Conservation (phyloP, 345 rosid species). For the Excoecaria cochinchinensis region DNA sequence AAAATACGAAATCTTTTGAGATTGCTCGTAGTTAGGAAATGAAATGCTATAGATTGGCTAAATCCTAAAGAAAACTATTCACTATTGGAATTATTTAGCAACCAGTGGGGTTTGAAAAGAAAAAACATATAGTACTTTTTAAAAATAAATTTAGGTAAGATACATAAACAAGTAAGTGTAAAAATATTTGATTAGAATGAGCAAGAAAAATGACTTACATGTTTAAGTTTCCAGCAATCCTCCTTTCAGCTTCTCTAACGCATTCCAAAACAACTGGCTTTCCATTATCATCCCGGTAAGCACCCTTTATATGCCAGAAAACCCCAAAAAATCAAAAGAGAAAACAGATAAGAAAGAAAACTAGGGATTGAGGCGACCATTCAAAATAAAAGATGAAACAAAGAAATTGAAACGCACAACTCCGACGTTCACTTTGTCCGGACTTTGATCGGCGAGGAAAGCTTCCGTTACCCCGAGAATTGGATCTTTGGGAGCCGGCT, state of each 20-base stretch:
- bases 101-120: background rate
- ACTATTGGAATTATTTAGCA: background rate
- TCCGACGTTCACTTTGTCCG: conserved; percentile 90
- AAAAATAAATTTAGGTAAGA: background rate
- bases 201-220: conserved; percentile 46
- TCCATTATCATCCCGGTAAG: conserved; percentile 92
- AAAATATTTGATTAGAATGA: background rate
- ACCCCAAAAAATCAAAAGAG: background rate
- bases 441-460: conserved; percentile 80
- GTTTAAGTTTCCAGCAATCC: conserved; percentile 68
- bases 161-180: background rate
- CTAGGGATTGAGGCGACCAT: background rate
- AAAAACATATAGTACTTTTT: too few relatives aligned
- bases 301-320: conserved; percentile 48
- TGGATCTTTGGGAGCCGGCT: conserved; percentile 91
- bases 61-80: background rate
- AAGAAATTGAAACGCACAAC: conserved; percentile 54
- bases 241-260: conserved; percentile 89
- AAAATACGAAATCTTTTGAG: background rate
- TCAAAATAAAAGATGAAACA: background rate
- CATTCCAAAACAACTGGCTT: conserved; percentile 89
- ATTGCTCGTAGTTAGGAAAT: background rate
- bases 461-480: conserved; percentile 98
- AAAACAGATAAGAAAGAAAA: background rate
- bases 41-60: background rate